These are phyloP conservation scores for Solanum peruvianum DNA, from an alignment of 257 asterid genomes.

Conservation along the genomic window DNA sequence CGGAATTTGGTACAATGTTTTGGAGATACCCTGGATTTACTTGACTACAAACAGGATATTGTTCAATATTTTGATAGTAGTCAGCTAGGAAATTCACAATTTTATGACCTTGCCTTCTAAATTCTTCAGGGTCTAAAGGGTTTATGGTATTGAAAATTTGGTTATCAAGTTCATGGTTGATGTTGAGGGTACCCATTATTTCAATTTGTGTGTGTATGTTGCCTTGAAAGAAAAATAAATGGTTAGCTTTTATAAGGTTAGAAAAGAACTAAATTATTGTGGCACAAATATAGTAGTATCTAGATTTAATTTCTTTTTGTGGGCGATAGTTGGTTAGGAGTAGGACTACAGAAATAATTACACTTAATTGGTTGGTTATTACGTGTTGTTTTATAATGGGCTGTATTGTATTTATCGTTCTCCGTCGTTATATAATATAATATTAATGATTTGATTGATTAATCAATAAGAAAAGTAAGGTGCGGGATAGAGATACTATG, in stretches of 20 bases:
- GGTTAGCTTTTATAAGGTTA: neutral
- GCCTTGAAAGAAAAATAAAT: neutral
- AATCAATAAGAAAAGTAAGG: too few species aligned
- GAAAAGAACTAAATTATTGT: neutral
- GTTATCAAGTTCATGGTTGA: neutral
- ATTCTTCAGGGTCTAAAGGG: constrained; percentile 64
- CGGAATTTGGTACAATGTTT: constrained; percentile 38
- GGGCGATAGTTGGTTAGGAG: neutral
- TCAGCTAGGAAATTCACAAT: constrained; percentile 60
- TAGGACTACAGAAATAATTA: neutral
- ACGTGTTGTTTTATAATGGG: neutral
- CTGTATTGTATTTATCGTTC: too few species aligned
- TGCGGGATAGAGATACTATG: neutral
- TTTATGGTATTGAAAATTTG: constrained; percentile 11
- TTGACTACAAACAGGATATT: constrained; percentile 61
- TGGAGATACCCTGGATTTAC: constrained; percentile 66
- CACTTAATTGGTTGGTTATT: neutral
- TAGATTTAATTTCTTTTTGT: neutral
- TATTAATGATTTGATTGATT: too few species aligned
- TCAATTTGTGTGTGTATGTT: neutral
- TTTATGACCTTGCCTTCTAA: constrained; percentile 50
- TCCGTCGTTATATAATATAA: too few species aligned
- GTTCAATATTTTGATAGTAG: constrained; percentile 58
- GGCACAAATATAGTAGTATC: neutral
- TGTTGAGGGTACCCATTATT: neutral